These are phyloP conservation scores for Vigna radiata DNA, from an alignment of 306 rosid genomes.

Conservation along the genomic window DNA sequence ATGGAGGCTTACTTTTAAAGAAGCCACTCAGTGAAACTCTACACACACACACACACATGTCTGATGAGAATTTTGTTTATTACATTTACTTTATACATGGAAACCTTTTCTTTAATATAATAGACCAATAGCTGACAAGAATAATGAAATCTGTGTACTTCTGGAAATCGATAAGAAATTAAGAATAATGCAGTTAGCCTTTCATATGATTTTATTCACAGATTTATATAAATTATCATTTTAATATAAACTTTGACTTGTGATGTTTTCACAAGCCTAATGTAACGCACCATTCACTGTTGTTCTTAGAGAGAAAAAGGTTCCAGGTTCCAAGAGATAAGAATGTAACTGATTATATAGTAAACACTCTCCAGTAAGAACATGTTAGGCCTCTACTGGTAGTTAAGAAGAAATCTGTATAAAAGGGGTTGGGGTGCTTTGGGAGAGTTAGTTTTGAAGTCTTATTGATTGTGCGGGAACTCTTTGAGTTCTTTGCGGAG, in stretches of 20 bases:
- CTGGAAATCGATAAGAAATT: neutral
- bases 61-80: neutral
- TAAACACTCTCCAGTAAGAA: conserved; percentile 1
- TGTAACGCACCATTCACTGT: neutral
- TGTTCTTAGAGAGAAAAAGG: neutral
- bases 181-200: neutral
- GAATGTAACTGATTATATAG: neutral
- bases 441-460: too few relatives aligned
- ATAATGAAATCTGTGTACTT: too few relatives aligned
- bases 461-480: too few relatives aligned
- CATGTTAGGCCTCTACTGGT: too few relatives aligned
- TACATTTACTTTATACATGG: neutral
- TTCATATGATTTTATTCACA: neutral
- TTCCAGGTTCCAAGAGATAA: neutral
- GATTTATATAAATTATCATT: neutral
- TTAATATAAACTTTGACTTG: neutral
- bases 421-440: too few relatives aligned
- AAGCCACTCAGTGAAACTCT: neutral
- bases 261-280: neutral
- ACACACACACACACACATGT: neutral
- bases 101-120: neutral
- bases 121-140: neutral
- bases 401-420: too few relatives aligned
- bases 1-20: neutral
- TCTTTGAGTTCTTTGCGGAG: too few relatives aligned